Evolutionary conservation across 306 rosid genomes (phyloP).

Genomic region (Acacia confusa): DNA sequence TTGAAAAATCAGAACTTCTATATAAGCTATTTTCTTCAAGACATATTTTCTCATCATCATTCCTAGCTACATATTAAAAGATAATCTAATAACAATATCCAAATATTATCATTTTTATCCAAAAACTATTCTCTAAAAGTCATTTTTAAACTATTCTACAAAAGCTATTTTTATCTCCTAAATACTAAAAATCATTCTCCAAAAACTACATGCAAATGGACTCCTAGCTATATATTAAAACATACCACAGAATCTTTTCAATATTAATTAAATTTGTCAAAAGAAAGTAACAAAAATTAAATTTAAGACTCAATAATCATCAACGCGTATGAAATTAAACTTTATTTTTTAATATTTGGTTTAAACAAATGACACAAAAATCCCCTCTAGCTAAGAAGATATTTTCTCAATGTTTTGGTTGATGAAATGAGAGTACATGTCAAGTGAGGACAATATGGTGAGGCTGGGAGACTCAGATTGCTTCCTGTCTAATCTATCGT

Average conservation of each 20-base stretch:
- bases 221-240: no score
- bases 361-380: background rate
- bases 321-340: background rate
- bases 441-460: background rate
- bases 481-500: background rate
- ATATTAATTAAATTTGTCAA: background rate
- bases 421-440: background rate
- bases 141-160: no score
- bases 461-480: background rate
- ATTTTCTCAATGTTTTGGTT: background rate
- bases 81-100: no score
- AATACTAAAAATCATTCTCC: no score
- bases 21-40: background rate
- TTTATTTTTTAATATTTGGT: no score
- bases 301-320: background rate
- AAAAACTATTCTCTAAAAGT: no score
- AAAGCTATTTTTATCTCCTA: no score
- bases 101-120: no score
- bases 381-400: background rate
- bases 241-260: background rate
- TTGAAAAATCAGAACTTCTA: background rate
- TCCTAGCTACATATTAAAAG: no score
- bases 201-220: no score
- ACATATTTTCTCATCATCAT: background rate
- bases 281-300: background rate